A percentile compares a stretch with the other conserved stretches of the same genome.
Evolutionary conservation across 768 basidiomycete genomes (phyloP).

Genomic region (Lentinula aciculospora): DNA sequence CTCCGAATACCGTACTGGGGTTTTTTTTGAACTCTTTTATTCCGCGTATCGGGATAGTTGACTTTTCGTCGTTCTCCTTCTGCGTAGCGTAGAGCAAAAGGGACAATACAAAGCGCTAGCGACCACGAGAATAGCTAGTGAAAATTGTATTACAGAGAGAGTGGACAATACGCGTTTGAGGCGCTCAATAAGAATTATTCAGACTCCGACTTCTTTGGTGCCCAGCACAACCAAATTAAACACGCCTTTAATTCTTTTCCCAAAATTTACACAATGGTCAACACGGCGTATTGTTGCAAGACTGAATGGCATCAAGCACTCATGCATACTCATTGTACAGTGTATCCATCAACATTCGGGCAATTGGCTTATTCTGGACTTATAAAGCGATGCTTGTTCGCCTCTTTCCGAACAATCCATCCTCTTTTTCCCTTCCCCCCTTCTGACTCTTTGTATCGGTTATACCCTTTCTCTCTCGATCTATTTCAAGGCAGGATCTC

Average conservation of each 20-base stretch:
- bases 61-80: too few species aligned
- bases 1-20: too few species aligned
- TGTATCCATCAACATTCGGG: not conserved
- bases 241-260: conserved; percentile 2
- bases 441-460: conserved; percentile 16
- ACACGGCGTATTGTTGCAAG: conserved; percentile 10
- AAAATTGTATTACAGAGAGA: too few species aligned
- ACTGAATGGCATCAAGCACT: not conserved
- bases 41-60: too few species aligned
- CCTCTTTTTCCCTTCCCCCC: conserved; percentile 14
- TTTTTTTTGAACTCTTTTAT: too few species aligned
- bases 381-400: conserved; percentile 23
- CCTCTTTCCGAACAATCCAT: conserved; percentile 8
- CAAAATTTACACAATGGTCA: conserved; percentile 9
- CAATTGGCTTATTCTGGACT: conserved; percentile 11
- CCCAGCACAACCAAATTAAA: conserved; percentile 14
- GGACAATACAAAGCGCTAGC: too few species aligned
- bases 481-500: conserved; percentile 32
- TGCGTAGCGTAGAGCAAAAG: too few species aligned
- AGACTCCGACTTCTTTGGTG: not conserved
- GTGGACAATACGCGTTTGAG: too few species aligned
- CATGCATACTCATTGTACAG: not conserved
- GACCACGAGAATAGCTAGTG: too few species aligned
- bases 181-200: not conserved
- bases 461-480: conserved; percentile 10